Percentiles rank a stretch among this genome's conserved stretches.
These are phyloP conservation scores for Gryganskiella cystojenkinii DNA, from an alignment of 192 early-diverging fungal genomes.

Conservation along the genomic window DNA sequence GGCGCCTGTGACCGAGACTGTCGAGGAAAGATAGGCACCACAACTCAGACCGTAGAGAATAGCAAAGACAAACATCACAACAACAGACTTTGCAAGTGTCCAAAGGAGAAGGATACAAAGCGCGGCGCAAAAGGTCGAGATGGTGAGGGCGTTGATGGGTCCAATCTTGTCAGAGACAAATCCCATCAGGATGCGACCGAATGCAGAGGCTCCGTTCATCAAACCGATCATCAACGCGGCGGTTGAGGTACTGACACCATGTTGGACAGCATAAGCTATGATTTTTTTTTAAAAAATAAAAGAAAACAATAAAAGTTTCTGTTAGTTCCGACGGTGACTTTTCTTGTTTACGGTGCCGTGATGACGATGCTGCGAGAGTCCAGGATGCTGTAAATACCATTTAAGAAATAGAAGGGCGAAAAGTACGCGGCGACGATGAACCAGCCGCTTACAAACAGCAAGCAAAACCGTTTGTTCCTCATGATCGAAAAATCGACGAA, in stretches of 20 bases:
- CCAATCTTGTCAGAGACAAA: constrained; percentile 65
- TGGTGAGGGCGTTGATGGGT: constrained; percentile 61
- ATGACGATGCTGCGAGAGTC: neutral
- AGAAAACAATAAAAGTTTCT: no score
- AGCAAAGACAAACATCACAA: constrained; percentile 46
- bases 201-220: constrained; percentile 71
- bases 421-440: constrained; percentile 39
- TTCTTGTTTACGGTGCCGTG: no score
- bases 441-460: constrained; percentile 49
- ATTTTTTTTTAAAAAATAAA: neutral
- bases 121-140: constrained; percentile 58
- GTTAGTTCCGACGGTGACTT: no score
- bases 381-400: constrained; percentile 33
- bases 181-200: constrained; percentile 71
- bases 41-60: constrained; percentile 47
- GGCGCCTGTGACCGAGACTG: constrained; percentile 36
- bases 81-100: constrained; percentile 55
- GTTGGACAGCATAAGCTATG: constrained; percentile 56
- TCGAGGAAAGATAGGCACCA: constrained; percentile 47
- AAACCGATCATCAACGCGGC: constrained; percentile 70
- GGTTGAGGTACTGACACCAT: constrained; percentile 51
- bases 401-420: constrained; percentile 36
- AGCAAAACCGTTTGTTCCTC: constrained; percentile 22
- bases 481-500: constrained; percentile 46
- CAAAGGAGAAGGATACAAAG: constrained; percentile 55